A percentile compares a stretch with the other conserved stretches of the same genome.
phyloP scores from a whole-genome alignment of 371 early-diverging fungal species.

The Mucor piriformis region DNA sequence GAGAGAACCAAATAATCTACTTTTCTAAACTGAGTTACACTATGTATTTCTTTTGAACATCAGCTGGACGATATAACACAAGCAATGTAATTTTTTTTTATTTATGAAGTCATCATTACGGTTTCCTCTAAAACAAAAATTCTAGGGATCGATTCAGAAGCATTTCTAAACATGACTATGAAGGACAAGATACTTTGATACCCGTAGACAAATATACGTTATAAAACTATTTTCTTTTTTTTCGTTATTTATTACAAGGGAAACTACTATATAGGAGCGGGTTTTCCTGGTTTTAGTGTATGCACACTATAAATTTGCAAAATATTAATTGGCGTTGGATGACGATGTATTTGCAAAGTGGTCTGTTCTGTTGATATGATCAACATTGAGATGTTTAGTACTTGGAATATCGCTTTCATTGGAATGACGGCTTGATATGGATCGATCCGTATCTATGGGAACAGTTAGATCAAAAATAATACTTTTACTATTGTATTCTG shows the following conservation, averaged over 20 bases:
- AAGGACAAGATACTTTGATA: slow-evolving; percentile 3
- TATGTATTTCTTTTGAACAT: not conserved
- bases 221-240: too few relatives aligned
- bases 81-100: slow-evolving; percentile 27
- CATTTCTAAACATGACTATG: slow-evolving; percentile 5
- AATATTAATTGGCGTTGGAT: not conserved
- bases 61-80: slow-evolving; percentile 27
- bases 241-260: not conserved
- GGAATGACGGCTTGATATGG: not conserved
- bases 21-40: not conserved
- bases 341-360: not conserved
- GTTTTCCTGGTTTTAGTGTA: too few relatives aligned
- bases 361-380: not conserved
- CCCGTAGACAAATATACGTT: not conserved
- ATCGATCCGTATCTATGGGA: slow-evolving; percentile 1
- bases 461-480: not conserved
- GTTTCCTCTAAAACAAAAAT: not conserved
- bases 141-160: slow-evolving; percentile 20
- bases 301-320: too few relatives aligned
- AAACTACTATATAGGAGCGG: not conserved
- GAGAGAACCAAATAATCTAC: too few relatives aligned
- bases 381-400: not conserved
- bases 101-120: not conserved
- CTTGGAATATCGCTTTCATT: not conserved
- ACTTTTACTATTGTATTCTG: not conserved